Evolutionary conservation across 495 filamentous ascomycete species (phyloP).

Genomic region (Daldinia childiae): DNA sequence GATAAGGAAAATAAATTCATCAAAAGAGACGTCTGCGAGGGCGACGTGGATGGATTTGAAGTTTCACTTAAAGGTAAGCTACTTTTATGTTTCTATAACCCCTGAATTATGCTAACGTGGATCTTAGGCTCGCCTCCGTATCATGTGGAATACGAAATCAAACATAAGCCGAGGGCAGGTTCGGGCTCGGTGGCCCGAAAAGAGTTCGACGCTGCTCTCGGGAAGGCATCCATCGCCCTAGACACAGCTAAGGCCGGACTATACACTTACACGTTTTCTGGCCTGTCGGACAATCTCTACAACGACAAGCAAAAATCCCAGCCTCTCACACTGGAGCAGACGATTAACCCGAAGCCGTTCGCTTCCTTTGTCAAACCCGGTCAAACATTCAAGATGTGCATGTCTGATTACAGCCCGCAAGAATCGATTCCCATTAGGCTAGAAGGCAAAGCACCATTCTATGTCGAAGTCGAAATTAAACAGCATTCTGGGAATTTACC

Average conservation of each 20-base stretch:
- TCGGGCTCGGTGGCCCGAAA: slow-evolving; percentile 68
- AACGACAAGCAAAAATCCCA: slow-evolving; percentile 69
- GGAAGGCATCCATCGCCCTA: slow-evolving; percentile 77
- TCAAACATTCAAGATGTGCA: slow-evolving; percentile 95
- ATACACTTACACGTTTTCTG: slow-evolving; percentile 86
- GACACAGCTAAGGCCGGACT: slow-evolving; percentile 83
- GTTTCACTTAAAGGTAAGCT: slow-evolving; percentile 74
- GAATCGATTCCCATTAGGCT: slow-evolving; percentile 87
- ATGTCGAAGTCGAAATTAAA: slow-evolving; percentile 88
- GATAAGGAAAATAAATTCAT: slow-evolving; percentile 61
- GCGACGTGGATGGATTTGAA: slow-evolving; percentile 89
- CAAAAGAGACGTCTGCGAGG: slow-evolving; percentile 89
- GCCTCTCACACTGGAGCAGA: slow-evolving; percentile 78
- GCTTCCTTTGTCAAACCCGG: slow-evolving; percentile 85
- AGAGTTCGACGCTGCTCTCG: slow-evolving; percentile 74
- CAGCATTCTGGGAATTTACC: slow-evolving; percentile 82
- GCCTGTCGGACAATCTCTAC: slow-evolving; percentile 84
- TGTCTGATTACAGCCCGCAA: slow-evolving; percentile 78
- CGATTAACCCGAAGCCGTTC: slow-evolving; percentile 80
- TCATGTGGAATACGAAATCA: slow-evolving; percentile 80
- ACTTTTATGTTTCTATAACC: slow-evolving; percentile 9
- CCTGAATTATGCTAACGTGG: slow-evolving; percentile 24
- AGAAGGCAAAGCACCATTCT: slow-evolving; percentile 86
- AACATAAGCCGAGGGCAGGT: slow-evolving; percentile 69
- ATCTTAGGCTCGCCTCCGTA: slow-evolving; percentile 77